Conservation (phyloP, 352 stramenopile species). For the Phytopythium kandeliae region DNA sequence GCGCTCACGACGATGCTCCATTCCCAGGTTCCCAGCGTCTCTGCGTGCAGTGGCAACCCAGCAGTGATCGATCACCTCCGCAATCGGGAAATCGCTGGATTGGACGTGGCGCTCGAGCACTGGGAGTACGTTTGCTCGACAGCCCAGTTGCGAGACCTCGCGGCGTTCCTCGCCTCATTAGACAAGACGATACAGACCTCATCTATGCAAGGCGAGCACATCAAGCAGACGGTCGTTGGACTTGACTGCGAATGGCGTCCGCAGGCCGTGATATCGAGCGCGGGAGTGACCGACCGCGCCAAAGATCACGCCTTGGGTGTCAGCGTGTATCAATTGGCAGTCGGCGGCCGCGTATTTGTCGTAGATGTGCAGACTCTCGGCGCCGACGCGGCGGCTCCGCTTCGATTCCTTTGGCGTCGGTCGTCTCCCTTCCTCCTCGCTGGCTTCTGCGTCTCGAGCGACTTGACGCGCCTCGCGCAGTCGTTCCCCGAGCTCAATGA, state of each 20-base stretch:
- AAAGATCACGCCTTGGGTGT: constrained; percentile 15
- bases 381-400: constrained; percentile 19
- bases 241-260: constrained; percentile 68
- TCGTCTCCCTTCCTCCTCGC: constrained; percentile 29
- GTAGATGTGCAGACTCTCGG: constrained; percentile 56
- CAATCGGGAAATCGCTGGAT: constrained; percentile 11
- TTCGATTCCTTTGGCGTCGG: constrained; percentile 32
- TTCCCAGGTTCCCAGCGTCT: not conserved
- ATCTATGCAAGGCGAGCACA: constrained; percentile 4
- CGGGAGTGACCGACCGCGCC: constrained; percentile 3
- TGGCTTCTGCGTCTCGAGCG: constrained; percentile 50
- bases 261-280: constrained; percentile 21
- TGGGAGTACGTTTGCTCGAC: constrained; percentile 29
- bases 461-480: constrained; percentile 39
- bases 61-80: constrained; percentile 17
- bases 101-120: not conserved
- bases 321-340: constrained; percentile 48
- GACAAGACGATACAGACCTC: constrained; percentile 3
- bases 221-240: constrained; percentile 27
- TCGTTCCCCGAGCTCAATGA: constrained; percentile 36
- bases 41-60: not conserved
- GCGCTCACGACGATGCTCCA: too few relatives aligned
- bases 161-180: constrained; percentile 13
- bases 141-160: constrained; percentile 15
- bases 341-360: constrained; percentile 38